These are phyloP conservation scores for Bolboschoenus planiculmis DNA, from an alignment of 176 grass and related monocot species.

Conservation along the genomic window DNA sequence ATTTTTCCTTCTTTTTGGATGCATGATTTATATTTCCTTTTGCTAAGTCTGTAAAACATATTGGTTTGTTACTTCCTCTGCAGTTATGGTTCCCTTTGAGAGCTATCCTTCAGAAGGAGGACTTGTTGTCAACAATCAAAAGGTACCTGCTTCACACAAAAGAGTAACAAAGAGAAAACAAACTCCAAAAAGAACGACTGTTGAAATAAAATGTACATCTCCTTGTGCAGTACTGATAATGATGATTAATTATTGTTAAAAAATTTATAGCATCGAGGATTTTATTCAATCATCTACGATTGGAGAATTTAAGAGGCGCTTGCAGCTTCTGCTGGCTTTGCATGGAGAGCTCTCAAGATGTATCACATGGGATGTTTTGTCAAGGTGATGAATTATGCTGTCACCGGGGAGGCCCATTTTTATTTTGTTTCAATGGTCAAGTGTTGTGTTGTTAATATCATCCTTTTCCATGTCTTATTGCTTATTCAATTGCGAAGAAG, in stretches of 20 bases:
- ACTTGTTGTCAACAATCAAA: slow-evolving; percentile 39
- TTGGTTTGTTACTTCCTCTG: not conserved
- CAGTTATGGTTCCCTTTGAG: slow-evolving; percentile 90
- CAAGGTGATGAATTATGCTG: slow-evolving; percentile 42
- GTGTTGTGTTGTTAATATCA: not conserved
- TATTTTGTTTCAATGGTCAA: not conserved
- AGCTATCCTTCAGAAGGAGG: slow-evolving; percentile 52
- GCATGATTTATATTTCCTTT: slow-evolving; percentile 2
- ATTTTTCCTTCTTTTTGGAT: not conserved
- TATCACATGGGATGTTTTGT: slow-evolving; percentile 41
- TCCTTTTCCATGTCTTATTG: not conserved
- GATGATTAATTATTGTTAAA: slow-evolving; percentile 23
- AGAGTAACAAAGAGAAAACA: slow-evolving; percentile 1
- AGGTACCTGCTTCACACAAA: slow-evolving; percentile 32
- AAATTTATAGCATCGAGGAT: slow-evolving; percentile 76
- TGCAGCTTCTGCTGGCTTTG: slow-evolving; percentile 75
- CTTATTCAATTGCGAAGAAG: not conserved
- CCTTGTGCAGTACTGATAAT: not conserved
- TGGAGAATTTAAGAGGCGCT: slow-evolving; percentile 86
- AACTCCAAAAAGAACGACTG: not conserved
- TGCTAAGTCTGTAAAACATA: not conserved
- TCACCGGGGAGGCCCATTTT: not conserved
- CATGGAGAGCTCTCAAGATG: slow-evolving; percentile 62
- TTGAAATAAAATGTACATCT: not conserved
- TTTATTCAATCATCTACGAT: slow-evolving; percentile 80